A percentile compares a stretch with the other conserved stretches of the same genome.
Evolutionary conservation across 1,284 basidiomycete genomes (phyloP).

Genomic region (Psilocybe mexicana): DNA sequence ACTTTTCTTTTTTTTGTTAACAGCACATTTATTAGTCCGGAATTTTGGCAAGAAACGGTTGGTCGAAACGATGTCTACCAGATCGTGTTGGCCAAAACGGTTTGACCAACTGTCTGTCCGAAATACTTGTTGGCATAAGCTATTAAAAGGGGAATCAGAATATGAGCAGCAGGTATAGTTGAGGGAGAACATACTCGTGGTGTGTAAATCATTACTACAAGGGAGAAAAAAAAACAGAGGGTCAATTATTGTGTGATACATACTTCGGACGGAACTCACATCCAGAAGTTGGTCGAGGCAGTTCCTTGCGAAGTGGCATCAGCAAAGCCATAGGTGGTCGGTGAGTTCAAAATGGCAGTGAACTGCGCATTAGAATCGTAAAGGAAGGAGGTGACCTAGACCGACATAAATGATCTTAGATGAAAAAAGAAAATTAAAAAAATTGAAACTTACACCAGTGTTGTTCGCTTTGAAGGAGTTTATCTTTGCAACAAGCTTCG

Average conservation of each 20-base stretch:
- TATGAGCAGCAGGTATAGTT: neutral
- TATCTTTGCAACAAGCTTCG: slow-evolving; percentile 42
- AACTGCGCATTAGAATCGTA: slow-evolving; percentile 58
- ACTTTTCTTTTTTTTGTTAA: no score
- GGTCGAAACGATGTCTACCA: slow-evolving; percentile 29
- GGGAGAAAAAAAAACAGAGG: neutral
- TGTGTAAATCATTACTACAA: neutral
- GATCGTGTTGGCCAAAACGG: slow-evolving; percentile 35
- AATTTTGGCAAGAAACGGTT: no score
- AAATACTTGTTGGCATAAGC: slow-evolving; percentile 40
- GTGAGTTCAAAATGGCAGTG: slow-evolving; percentile 48
- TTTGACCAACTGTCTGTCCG: slow-evolving; percentile 34
- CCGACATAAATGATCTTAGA: neutral
- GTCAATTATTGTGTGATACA: neutral
- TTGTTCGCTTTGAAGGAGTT: slow-evolving; percentile 43
- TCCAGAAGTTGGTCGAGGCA: slow-evolving; percentile 53
- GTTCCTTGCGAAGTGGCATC: slow-evolving; percentile 51
- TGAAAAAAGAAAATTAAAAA: neutral
- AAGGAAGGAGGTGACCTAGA: slow-evolving; percentile 47
- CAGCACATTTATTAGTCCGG: no score
- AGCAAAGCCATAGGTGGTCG: slow-evolving; percentile 51
- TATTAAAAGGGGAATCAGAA: slow-evolving; percentile 14
- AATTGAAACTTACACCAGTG: slow-evolving; percentile 38
- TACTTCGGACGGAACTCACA: slow-evolving; percentile 33
- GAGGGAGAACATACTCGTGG: neutral